Evolutionary conservation across 2,329 filamentous ascomycete species (phyloP).

Genomic region (Colletotrichum cereale): DNA sequence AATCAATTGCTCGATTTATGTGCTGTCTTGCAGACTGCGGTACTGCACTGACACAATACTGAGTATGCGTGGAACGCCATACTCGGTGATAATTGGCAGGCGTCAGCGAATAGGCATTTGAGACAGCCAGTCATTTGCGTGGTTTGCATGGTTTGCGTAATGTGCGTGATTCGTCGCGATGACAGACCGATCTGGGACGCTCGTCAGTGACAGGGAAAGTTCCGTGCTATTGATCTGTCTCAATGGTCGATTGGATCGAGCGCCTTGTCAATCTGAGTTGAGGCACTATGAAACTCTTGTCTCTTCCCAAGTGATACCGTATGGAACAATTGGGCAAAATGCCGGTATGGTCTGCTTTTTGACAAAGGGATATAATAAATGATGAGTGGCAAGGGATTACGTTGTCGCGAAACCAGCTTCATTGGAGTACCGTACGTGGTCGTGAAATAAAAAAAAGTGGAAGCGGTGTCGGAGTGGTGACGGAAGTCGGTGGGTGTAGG

Average conservation of each 20-base stretch:
- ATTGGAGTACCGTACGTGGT: too few relatives aligned
- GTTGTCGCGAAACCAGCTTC: constrained; percentile 19
- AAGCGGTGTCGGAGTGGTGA: neutral
- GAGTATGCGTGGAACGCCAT: neutral
- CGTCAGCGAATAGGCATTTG: neutral
- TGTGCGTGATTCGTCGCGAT: neutral
- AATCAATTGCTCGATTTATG: constrained; percentile 28
- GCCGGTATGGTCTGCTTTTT: neutral
- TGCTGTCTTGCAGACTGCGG: constrained; percentile 1
- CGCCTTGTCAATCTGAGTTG: constrained; percentile 21
- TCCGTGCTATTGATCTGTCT: constrained; percentile 18
- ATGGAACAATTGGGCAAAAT: neutral
- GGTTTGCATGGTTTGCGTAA: neutral
- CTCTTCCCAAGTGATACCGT: neutral
- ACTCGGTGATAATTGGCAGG: constrained; percentile 12
- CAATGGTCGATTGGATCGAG: neutral
- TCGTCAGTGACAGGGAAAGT: constrained; percentile 13
- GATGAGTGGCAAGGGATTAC: neutral
- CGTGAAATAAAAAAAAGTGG: too few relatives aligned
- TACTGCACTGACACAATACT: constrained; percentile 20
- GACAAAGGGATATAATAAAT: neutral
- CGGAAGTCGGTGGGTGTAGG: neutral
- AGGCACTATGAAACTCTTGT: neutral
- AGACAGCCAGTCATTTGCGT: constrained; percentile 5
- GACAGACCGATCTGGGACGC: constrained; percentile 14